Conservation (phyloP, 1,284 basidiomycete genomes). For the Cerioporus squamosus region DNA sequence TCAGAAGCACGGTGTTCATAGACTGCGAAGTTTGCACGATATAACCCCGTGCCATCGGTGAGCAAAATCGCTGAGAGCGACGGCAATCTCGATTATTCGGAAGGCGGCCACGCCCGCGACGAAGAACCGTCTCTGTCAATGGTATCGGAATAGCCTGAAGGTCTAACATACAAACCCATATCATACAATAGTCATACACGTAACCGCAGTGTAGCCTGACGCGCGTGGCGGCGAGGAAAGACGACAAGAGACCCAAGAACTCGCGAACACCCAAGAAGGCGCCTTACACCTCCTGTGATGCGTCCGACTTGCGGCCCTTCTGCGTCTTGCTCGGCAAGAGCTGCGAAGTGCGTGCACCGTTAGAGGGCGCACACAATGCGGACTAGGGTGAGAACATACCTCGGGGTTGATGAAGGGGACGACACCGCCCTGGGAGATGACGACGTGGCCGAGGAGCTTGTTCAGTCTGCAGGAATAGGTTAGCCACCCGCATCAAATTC, state of each 20-base stretch:
- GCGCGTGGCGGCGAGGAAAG: too few species aligned
- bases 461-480: slow-evolving; percentile 46
- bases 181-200: slow-evolving; percentile 24
- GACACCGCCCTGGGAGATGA: slow-evolving; percentile 90
- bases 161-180: slow-evolving; percentile 6
- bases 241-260: neutral
- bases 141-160: neutral
- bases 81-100: too few species aligned
- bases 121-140: neutral
- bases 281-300: slow-evolving; percentile 38
- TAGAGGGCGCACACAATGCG: neutral
- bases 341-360: slow-evolving; percentile 33
- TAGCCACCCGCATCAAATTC: neutral
- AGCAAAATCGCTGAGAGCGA: too few species aligned
- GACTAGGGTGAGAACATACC: slow-evolving; percentile 28
- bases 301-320: slow-evolving; percentile 42
- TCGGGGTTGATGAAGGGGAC: slow-evolving; percentile 61
- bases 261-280: slow-evolving; percentile 6
- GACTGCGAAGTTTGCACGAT: too few species aligned
- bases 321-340: slow-evolving; percentile 59
- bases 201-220: too few species aligned
- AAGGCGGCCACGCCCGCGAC: too few species aligned
- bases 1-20: too few species aligned
- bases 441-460: slow-evolving; percentile 78
- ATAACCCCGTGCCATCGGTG: too few species aligned